These are phyloP conservation scores for Pochonia chlamydosporia DNA, from an alignment of 2,329 filamentous ascomycete species.

Conservation along the genomic window DNA sequence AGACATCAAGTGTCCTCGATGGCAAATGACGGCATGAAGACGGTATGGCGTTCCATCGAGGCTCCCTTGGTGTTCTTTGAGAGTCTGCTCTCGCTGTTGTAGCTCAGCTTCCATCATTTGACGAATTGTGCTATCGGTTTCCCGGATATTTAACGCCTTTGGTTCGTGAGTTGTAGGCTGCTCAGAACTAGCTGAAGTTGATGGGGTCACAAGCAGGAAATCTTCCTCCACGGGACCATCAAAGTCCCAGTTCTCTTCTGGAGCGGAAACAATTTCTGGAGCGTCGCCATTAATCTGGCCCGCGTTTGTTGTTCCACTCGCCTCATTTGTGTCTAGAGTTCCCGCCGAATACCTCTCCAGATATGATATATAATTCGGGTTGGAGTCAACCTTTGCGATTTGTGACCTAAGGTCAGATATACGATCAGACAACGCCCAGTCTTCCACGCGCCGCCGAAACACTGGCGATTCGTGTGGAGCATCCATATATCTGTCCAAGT, in stretches of 20 bases:
- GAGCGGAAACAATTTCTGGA: background rate
- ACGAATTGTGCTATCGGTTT: slow-evolving; percentile 22
- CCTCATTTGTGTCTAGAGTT: slow-evolving; percentile 12
- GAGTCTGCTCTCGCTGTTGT: slow-evolving; percentile 18
- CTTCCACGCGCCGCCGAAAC: slow-evolving; percentile 58
- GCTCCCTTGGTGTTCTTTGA: slow-evolving; percentile 33
- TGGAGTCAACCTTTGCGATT: slow-evolving; percentile 19
- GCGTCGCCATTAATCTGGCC: background rate
- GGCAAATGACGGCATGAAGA: slow-evolving; percentile 89
- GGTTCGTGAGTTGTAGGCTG: slow-evolving; percentile 7
- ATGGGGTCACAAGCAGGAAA: slow-evolving; percentile 22
- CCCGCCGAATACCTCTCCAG: slow-evolving; percentile 21
- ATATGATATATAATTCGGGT: slow-evolving; percentile 20
- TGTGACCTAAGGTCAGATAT: slow-evolving; percentile 49
- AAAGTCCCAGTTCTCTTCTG: slow-evolving; percentile 30
- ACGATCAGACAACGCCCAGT: slow-evolving; percentile 68
- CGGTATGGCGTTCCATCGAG: slow-evolving; percentile 66
- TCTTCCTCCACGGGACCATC: slow-evolving; percentile 32
- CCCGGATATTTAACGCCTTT: slow-evolving; percentile 14
- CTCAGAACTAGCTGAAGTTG: slow-evolving; percentile 1
- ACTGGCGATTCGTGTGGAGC: slow-evolving; percentile 54
- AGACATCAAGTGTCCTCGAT: slow-evolving; percentile 65
- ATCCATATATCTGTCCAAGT: slow-evolving; percentile 84
- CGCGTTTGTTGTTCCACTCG: background rate
- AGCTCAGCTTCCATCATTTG: slow-evolving; percentile 42